phyloP scores from a whole-genome alignment of 139 green algal genomes.

The Chlamydomonas eustigma region DNA sequence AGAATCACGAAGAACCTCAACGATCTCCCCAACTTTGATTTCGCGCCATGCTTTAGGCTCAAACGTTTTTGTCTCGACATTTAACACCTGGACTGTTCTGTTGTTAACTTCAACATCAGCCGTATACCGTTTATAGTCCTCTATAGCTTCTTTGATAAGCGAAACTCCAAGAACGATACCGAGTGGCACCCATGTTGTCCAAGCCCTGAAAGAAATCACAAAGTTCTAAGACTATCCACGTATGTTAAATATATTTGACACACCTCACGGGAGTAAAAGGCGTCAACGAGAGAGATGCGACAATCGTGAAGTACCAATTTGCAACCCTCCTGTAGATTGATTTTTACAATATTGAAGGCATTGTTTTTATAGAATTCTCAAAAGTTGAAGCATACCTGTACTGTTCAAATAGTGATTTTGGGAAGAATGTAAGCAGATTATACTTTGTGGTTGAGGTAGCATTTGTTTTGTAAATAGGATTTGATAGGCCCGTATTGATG shows the following conservation, averaged over 20 bases:
- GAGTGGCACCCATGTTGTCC: slow-evolving; percentile 53
- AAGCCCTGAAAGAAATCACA: not conserved
- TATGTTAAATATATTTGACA: not conserved
- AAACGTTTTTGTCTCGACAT: slow-evolving; percentile 21
- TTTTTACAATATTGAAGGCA: not conserved
- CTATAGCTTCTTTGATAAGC: slow-evolving; percentile 70
- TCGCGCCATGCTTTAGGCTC: slow-evolving; percentile 46
- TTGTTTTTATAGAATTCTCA: not conserved
- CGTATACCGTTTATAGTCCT: slow-evolving; percentile 74
- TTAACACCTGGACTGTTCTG: slow-evolving; percentile 50
- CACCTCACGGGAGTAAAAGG: slow-evolving; percentile 48
- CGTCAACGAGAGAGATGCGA: slow-evolving; percentile 65
- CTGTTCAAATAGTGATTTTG: slow-evolving; percentile 68
- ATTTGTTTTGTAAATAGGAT: slow-evolving; percentile 37
- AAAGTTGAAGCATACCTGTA: slow-evolving; percentile 24
- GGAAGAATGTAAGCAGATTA: slow-evolving; percentile 61
- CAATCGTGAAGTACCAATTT: slow-evolving; percentile 76
- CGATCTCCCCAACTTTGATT: slow-evolving; percentile 59
- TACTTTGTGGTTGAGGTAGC: slow-evolving; percentile 70
- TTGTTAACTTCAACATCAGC: slow-evolving; percentile 73
- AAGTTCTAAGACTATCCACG: not conserved
- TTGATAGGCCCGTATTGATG: slow-evolving; percentile 1
- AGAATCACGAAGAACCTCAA: slow-evolving; percentile 57
- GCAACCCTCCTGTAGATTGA: slow-evolving; percentile 58
- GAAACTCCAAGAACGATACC: slow-evolving; percentile 71